These are phyloP conservation scores for Aspergillus fischeri DNA, from an alignment of 2,329 filamentous ascomycete species.

Conservation along the genomic window DNA sequence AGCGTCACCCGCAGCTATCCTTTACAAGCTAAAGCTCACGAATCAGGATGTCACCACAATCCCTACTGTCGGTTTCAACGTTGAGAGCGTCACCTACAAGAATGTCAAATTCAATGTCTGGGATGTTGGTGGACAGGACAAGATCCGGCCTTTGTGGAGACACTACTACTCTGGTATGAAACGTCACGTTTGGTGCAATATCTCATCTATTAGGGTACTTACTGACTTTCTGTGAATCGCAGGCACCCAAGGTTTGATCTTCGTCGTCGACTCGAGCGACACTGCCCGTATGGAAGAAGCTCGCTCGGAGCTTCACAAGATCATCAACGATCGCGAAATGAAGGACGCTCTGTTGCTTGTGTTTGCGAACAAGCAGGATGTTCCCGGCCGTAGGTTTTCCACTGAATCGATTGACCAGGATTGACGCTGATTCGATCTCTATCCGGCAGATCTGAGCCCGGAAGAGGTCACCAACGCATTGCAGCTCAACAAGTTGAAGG, in stretches of 20 bases:
- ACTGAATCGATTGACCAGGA: constrained; percentile 11
- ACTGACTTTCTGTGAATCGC: constrained; percentile 6
- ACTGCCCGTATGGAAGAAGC: constrained; percentile 89
- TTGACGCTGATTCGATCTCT: neutral
- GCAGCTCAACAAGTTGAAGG: constrained; percentile 71
- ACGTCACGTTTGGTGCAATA: neutral
- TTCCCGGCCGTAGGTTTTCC: constrained; percentile 63
- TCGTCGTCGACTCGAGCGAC: constrained; percentile 96
- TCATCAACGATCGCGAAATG: constrained; percentile 97
- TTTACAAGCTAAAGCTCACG: constrained; percentile 93
- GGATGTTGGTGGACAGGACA: constrained; percentile 98
- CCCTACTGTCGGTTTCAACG: constrained; percentile 98
- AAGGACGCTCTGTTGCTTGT: constrained; percentile 91
- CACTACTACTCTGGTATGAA: constrained; percentile 81
- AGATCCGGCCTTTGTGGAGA: constrained; percentile 94
- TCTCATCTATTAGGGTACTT: neutral
- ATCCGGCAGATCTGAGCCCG: constrained; percentile 65
- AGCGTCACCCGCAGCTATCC: constrained; percentile 60
- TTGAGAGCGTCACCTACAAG: constrained; percentile 98
- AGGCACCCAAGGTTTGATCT: constrained; percentile 97
- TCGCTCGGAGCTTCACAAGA: constrained; percentile 87
- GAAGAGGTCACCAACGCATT: constrained; percentile 75
- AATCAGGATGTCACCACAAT: constrained; percentile 98
- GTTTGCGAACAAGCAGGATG: constrained; percentile 99
- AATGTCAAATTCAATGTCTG: constrained; percentile 99